Evolutionary conservation across 2,329 filamentous ascomycete species (phyloP), one percentile per base, ranked within the genome.

Genomic region (Colletotrichum cuscutae): DNA sequence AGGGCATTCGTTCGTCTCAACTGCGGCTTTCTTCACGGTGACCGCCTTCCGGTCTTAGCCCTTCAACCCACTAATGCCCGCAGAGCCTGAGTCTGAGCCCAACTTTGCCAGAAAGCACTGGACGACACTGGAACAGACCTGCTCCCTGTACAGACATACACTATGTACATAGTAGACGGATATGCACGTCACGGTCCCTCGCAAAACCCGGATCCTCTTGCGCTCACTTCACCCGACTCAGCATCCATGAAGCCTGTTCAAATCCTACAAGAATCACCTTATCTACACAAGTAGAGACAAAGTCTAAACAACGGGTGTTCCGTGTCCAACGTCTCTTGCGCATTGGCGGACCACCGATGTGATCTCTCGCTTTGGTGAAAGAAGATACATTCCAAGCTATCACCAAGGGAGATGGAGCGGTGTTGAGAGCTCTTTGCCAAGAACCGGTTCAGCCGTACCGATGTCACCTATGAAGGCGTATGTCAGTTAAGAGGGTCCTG

Each of bases 341-440:
- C 32, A 26, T 26, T 12, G 24, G n/a, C 42, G 32, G 24, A 32
- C 11, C 52, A 26, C 46, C 46, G 49, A 30, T 49, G 8, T 28
- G 28, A 35, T 53, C 49, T 32, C 46, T 37, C 32, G 66, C 24
- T 42, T 35, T n/a, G n/a, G 37, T 66, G 19, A 65, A 63, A 58
- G 15, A 42, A 26, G 53, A 53, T 62, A 58, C 42, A 24, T 61
- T 53, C 49, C 32, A n/a, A 62, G 37, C 57, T 11, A 58, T 81
- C 77, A 93, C 92, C 90, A 93, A 42, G 92, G 92, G 49, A 94
- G 79, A 76, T 92, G 87, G 68, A 94, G 83, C 42, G 92, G 91
- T 5, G 90, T 92, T 13, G 90, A 81, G 58, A 93, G 81, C 75
- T 88, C 82, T 74, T 87, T 87, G 6, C 92, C 92, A 32, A 94